Base-by-base conservation (phyloP, 768 basidiomycete genomes). In the Boletus rubropictus region DNA sequence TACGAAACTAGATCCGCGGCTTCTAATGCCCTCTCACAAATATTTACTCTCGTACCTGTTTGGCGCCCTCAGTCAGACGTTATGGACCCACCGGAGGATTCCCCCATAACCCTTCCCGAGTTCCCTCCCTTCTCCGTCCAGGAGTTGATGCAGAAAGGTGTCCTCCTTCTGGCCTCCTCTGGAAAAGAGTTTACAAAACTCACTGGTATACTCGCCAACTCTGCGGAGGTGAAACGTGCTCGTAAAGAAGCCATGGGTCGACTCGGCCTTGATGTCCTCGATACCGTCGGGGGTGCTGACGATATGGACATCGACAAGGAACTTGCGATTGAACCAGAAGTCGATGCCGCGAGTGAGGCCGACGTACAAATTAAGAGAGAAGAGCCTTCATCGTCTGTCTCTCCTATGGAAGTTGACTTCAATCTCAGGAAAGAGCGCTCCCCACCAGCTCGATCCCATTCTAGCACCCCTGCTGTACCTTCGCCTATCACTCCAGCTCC, bases 1-100 rank as follows among this genome's bases (percentile, higher is more conserved):
- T 83, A 82, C 52, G 96, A 99, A 49, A 92, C 95, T 2, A 81
- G 96, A 36, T 80, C 82, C 3, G 92, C 96, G 0, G 91, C 92
- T 0, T 90, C 93, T 0, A 78, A 82, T 46, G 89, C 96, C 1
- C 74, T 98, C 36, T 90, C 89, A 0, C 83, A 90, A 42, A 89
- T 98, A 49, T 93, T 88, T 54, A 74, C 82, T 6, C 75, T 86
- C 14, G 83, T 93, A 2, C 94, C 95, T 1, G 72, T 79, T 53
- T 95, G 93, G 84, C 74, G 69, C 63, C 66, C 70, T 24, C 64
- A 67, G 27, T 61, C 66, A 20, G 58, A 61, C 17, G 57, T 49
- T 15, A 34, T 60, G 37, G 57, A 56, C 2, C 56, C 63, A 8
- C 53, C 59, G 0, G 55, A 59, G 14, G 65, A 68, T 35, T 56